Base-by-base conservation (phyloP, 2,329 filamentous ascomycete species). In the Cordyceps pruinosa region DNA sequence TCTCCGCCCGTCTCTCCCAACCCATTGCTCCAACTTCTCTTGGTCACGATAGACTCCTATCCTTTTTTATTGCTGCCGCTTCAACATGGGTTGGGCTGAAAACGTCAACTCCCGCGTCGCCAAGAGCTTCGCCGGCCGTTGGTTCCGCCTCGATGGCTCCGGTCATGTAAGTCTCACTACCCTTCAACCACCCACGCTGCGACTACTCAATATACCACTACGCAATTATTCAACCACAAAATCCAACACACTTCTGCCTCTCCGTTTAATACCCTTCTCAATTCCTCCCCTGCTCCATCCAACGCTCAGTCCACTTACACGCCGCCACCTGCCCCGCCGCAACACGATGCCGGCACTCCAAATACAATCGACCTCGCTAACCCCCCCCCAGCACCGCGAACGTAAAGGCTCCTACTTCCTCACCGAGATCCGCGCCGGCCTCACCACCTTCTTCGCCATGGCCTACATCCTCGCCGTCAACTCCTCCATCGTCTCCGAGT, bases 401-500 rank as follows among this genome's bases (percentile, higher is more conserved):
- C 84, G 89, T 54, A 87, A 89, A 68, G 86, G 86, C 23, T 87
- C 89, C 32, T 79, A 80, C 64, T 95, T 95, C 75, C 84, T 89
- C 66, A 95, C 90, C 49, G 90, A 96, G 73, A 77, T 95, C 55
- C 86, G 90, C 60, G 90, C 88, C 59, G 90, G 90, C 48, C 74
- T 95, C 37, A 89, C 89, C 26, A 91, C 88, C 68, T 90, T 91
- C 73, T 88, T 89, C 69, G 81, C 82, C 64, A 79, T 81, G 73
- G 73, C 74, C 60, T 79, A 79, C 66, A 81, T 82, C 60, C 75
- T 81, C 61, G 75, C 79, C 60, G 78, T 81, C 63, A 78, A 83
- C 65, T 71, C 75, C 12, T 74, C 72, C 61, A 80, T 80, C 61
- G 76, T 79, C 47, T 79, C 86, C 48, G 81, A 89, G 60, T 82